Conservation (phyloP, 352 stramenopile genomes). For the Phytophthora meadii region DNA sequence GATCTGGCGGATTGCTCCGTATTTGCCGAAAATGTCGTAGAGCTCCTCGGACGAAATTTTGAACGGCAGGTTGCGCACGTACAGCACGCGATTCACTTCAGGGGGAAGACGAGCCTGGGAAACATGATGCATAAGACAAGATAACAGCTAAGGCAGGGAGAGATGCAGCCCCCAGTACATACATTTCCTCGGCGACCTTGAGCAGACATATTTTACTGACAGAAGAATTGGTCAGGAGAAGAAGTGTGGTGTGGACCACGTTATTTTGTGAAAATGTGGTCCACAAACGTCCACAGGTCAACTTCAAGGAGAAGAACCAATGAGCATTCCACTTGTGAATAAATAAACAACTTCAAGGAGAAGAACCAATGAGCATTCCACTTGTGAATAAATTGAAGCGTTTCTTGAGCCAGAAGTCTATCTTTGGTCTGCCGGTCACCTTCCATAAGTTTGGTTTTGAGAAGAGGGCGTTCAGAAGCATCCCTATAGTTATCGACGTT, state of each 20-base stretch:
- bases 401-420: too few relatives aligned
- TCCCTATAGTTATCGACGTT: too few relatives aligned
- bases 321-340: too few relatives aligned
- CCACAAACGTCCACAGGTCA: too few relatives aligned
- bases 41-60: conserved; percentile 99
- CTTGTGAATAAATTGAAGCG: too few relatives aligned
- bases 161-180: conserved; percentile 14
- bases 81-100: conserved; percentile 98
- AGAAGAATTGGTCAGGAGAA: not conserved
- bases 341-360: too few relatives aligned
- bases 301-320: too few relatives aligned
- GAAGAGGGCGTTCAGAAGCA: too few relatives aligned
- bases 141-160: not conserved
- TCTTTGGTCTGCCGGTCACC: too few relatives aligned
- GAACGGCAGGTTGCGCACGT: conserved; percentile 98
- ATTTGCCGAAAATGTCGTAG: conserved; percentile 99
- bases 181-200: conserved; percentile 74
- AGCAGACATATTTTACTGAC: conserved; percentile 43
- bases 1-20: conserved; percentile 99
- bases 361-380: too few relatives aligned
- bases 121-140: not conserved
- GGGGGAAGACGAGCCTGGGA: conserved; percentile 92
- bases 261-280: too few relatives aligned
- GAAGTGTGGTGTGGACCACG: not conserved
- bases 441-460: too few relatives aligned